Evolutionary conservation across 441 rosid species (phyloP).

Genomic region (Arabidopsis lyrata): DNA sequence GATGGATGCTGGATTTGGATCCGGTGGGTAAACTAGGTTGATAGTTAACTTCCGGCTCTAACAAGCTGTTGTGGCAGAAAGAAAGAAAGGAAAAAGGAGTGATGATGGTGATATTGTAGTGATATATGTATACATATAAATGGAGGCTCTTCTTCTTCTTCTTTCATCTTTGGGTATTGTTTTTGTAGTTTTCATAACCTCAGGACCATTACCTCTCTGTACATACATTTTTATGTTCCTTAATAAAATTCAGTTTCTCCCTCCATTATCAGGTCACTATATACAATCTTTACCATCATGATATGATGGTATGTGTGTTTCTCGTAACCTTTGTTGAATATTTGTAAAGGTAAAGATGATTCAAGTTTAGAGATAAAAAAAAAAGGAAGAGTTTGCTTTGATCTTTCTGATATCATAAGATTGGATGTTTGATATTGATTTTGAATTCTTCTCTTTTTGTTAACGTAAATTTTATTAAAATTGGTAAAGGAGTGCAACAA

Average conservation of each 20-base stretch:
- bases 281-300: not conserved
- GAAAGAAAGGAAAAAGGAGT: slow-evolving; percentile 15
- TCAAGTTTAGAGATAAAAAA: not conserved
- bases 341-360: not conserved
- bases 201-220: slow-evolving; percentile 35
- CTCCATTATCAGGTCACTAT: slow-evolving; percentile 1
- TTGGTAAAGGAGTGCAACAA: no score
- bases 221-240: slow-evolving; percentile 38
- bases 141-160: slow-evolving; percentile 31
- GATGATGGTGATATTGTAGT: slow-evolving; percentile 38
- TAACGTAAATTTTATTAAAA: no score
- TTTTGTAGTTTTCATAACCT: slow-evolving; percentile 26
- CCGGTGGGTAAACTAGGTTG: slow-evolving; percentile 24
- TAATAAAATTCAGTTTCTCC: slow-evolving; percentile 35
- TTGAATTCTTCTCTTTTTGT: no score
- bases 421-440: no score
- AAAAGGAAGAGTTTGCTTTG: no score
- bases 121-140: slow-evolving; percentile 30
- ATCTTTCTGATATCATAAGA: no score
- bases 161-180: not conserved
- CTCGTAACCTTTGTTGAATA: not conserved
- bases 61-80: slow-evolving; percentile 16
- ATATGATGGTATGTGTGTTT: not conserved
- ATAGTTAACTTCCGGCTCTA: slow-evolving; percentile 31
- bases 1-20: slow-evolving; percentile 19